Conservation (phyloP, 2,329 filamentous ascomycete species). For the Lasiodiplodia hormozganensis region DNA sequence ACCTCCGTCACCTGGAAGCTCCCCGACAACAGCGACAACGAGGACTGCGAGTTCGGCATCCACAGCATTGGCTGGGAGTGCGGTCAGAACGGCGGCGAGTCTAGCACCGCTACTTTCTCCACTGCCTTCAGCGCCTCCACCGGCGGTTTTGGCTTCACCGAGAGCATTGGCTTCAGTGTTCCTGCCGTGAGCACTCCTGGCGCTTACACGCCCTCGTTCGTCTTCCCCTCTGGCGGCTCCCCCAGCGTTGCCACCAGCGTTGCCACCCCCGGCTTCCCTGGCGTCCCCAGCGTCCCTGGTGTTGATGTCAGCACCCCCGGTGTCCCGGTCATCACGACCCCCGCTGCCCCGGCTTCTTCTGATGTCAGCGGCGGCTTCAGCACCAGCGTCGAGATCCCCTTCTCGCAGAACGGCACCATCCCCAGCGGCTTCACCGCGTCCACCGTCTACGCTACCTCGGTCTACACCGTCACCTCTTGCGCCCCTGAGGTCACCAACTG, state of each 20-base stretch:
- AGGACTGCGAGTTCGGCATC: slow-evolving; percentile 73
- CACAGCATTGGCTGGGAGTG: slow-evolving; percentile 81
- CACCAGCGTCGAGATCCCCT: slow-evolving; percentile 15
- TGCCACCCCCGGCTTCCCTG: slow-evolving; percentile 8
- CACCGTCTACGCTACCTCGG: slow-evolving; percentile 28
- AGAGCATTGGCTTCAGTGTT: slow-evolving; percentile 12
- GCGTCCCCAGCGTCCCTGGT: not conserved
- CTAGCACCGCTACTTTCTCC: slow-evolving; percentile 15
- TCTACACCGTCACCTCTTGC: slow-evolving; percentile 34
- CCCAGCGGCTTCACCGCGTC: slow-evolving; percentile 22
- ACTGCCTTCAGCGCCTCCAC: slow-evolving; percentile 6
- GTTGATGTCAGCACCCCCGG: slow-evolving; percentile 26
- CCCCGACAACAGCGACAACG: slow-evolving; percentile 60
- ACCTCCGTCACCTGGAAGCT: slow-evolving; percentile 75
- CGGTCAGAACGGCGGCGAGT: slow-evolving; percentile 43
- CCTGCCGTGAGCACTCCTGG: slow-evolving; percentile 22
- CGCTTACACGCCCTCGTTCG: slow-evolving; percentile 17
- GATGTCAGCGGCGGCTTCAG: slow-evolving; percentile 27
- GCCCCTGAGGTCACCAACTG: slow-evolving; percentile 31
- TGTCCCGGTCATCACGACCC: slow-evolving; percentile 12
- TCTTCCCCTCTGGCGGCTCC: slow-evolving; percentile 18
- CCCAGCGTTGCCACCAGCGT: slow-evolving; percentile 16
- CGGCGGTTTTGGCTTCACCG: slow-evolving; percentile 6
- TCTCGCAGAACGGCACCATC: slow-evolving; percentile 18
- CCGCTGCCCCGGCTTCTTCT: slow-evolving; percentile 31